phyloP scores from a whole-genome alignment of 768 basidiomycete genomes.

The Suillus bovinus region DNA sequence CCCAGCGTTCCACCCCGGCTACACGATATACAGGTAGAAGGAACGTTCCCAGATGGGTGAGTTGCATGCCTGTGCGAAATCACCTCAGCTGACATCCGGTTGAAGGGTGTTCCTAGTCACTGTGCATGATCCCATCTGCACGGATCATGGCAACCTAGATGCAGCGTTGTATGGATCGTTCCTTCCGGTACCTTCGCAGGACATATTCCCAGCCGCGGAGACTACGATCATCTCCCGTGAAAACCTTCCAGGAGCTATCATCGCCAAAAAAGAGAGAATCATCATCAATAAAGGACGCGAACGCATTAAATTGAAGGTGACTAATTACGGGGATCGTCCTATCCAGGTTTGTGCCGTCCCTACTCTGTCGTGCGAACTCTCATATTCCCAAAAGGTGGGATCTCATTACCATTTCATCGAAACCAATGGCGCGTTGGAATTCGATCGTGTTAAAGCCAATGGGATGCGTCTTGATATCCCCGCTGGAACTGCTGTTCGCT shows the following conservation, averaged over 20 bases:
- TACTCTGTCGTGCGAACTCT: constrained; percentile 7
- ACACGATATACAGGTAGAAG: constrained; percentile 92
- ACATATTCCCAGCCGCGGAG: constrained; percentile 61
- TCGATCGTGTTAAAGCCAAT: constrained; percentile 81
- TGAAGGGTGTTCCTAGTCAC: constrained; percentile 86
- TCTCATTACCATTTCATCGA: constrained; percentile 96
- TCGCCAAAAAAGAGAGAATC: constrained; percentile 65
- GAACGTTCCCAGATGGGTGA: constrained; percentile 86
- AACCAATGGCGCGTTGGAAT: constrained; percentile 76
- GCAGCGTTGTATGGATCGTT: constrained; percentile 96
- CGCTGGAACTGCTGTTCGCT: constrained; percentile 93
- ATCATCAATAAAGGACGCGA: constrained; percentile 74
- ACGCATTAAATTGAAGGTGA: constrained; percentile 71
- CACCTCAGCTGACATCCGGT: constrained; percentile 1
- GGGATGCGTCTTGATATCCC: constrained; percentile 90
- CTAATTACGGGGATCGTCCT: constrained; percentile 91
- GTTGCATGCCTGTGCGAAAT: constrained; percentile 18
- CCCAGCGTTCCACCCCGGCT: constrained; percentile 74
- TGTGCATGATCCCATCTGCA: constrained; percentile 92
- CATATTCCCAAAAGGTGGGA: constrained; percentile 58
- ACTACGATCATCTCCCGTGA: constrained; percentile 50
- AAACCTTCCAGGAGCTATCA: constrained; percentile 73
- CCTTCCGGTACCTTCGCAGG: constrained; percentile 71
- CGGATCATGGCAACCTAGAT: constrained; percentile 72
- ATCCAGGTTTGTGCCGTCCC: constrained; percentile 62